A percentile compares a stretch with the other conserved stretches of the same genome.
These are phyloP conservation scores for Samsoniella hepiali DNA, from an alignment of 2,329 filamentous ascomycete genomes.

Conservation along the genomic window DNA sequence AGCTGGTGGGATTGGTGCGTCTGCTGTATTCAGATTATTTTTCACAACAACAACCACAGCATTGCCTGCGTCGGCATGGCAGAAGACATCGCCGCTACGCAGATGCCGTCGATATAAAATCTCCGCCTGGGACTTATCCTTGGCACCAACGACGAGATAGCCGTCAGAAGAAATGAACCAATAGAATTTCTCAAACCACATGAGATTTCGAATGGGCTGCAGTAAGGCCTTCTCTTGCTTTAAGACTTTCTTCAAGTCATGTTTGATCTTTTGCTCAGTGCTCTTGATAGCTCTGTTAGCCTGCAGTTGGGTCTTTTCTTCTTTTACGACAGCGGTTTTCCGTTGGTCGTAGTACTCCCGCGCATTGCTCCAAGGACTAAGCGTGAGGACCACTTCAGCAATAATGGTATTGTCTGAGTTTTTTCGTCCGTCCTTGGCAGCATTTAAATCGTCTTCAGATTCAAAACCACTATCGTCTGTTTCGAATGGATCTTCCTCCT, in stretches of 20 bases:
- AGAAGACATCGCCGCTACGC: conserved; percentile 85
- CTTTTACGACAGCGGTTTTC: conserved; percentile 77
- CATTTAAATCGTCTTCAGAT: conserved; percentile 31
- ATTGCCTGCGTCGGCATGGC: conserved; percentile 84
- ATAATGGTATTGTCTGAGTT: conserved; percentile 53
- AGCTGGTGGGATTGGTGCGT: conserved; percentile 85
- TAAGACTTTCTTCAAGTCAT: conserved; percentile 80
- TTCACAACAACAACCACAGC: conserved; percentile 86
- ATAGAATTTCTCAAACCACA: conserved; percentile 97
- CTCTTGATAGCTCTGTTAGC: conserved; percentile 82
- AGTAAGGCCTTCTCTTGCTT: conserved; percentile 90
- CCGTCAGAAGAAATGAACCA: conserved; percentile 97
- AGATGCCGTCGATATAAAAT: conserved; percentile 85
- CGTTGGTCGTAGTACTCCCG: conserved; percentile 89
- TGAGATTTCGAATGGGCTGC: conserved; percentile 74
- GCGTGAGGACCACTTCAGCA: conserved; percentile 79
- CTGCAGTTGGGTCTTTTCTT: conserved; percentile 80
- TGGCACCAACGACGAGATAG: conserved; percentile 85
- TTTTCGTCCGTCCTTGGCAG: conserved; percentile 30
- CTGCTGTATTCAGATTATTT: conserved; percentile 72
- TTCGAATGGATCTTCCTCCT: conserved; percentile 57
- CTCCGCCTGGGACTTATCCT: conserved; percentile 86
- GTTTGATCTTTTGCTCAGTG: conserved; percentile 81
- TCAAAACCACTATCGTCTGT: conserved; percentile 61
- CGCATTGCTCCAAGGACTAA: conserved; percentile 87